Base-by-base conservation (phyloP, 495 filamentous ascomycete species). In the Xylaria longipes region DNA sequence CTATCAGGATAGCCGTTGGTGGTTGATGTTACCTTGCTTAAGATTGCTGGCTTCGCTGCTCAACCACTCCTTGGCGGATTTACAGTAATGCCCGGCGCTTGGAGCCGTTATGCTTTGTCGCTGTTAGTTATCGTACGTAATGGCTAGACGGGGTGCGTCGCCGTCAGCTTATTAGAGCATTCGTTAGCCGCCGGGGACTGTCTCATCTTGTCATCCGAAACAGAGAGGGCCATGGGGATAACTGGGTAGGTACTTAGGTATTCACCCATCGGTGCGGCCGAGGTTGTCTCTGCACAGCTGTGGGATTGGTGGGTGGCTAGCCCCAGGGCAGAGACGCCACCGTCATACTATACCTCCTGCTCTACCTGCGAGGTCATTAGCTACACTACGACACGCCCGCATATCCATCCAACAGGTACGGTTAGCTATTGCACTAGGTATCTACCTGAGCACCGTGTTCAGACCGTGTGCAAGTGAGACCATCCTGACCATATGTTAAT, bases 131-230 rank as follows among this genome's bases (percentile, higher is more conserved):
- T 35, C 25, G 63, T 66, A 66, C 62, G 60, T 65, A 65, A 35
- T 66, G 15, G 2, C 22, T n/a, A 58, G 8, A 22, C 52, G 31
- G 33, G 46, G 41, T 48, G n/a, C 65, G 48, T n/a, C 22, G 22
- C 33, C 14, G 65, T 67, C 65, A 67, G 66, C 50, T 68, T 68
- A 68, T 41, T 29, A 39, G 48, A 35, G 17, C 37, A 65, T 41
- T 68, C 61, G 74, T 75, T 78, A 76, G 68, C 74, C 76, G 76
- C 76, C 72, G 71, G 65, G 64, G 45, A 63, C 25, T 72, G 76
- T 76, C 69, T 75, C 71, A 68, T 72, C 65, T 71, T 56, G 31
- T 35, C 50, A 76, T 73, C 69, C 76, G 76, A 78, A 78, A 78
- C 76, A 68, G 70, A 31, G 43, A 60, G 48, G 45, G 64, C 65